These are phyloP conservation scores for Paratinospora sagittata DNA, from an alignment of 164 flowering plant genomes.

Conservation along the genomic window DNA sequence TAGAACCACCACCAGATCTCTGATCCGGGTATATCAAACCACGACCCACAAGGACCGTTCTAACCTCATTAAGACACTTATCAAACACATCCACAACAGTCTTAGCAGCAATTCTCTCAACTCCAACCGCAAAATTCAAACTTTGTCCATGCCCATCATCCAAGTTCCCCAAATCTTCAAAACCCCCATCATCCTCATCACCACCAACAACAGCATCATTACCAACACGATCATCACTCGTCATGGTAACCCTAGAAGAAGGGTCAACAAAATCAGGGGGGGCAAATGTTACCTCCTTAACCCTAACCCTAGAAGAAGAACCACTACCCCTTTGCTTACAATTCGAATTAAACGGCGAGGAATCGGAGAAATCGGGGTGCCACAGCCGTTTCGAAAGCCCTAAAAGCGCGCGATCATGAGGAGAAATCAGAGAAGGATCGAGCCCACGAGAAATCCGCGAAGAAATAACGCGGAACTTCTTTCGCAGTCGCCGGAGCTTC, in stretches of 20 bases:
- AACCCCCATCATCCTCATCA: slow-evolving; percentile 9
- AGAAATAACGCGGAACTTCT: slow-evolving; percentile 49
- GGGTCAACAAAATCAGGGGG: slow-evolving; percentile 17
- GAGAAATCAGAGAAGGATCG: slow-evolving; percentile 27
- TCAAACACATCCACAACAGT: slow-evolving; percentile 25
- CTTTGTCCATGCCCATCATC: slow-evolving; percentile 15
- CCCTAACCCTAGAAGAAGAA: slow-evolving; percentile 21
- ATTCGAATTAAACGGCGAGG: slow-evolving; percentile 29
- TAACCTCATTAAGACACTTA: slow-evolving; percentile 17
- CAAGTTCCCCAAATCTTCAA: slow-evolving; percentile 18
- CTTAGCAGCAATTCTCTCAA: slow-evolving; percentile 12
- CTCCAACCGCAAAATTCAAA: slow-evolving; percentile 1
- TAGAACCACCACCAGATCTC: no score
- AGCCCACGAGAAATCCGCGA: slow-evolving; percentile 44
- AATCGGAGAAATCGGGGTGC: slow-evolving; percentile 34
- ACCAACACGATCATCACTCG: neutral
- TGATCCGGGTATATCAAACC: slow-evolving; percentile 14
- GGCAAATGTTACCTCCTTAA: slow-evolving; percentile 20
- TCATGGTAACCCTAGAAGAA: neutral
- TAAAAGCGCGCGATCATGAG: slow-evolving; percentile 47
- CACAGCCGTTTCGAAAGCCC: slow-evolving; percentile 48
- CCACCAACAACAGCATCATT: neutral
- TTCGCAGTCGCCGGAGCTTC: slow-evolving; percentile 55
- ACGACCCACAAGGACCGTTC: slow-evolving; percentile 11
- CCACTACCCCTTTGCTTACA: neutral